Base-by-base conservation (phyloP, 148 eudicot genomes). In the Diospyros kaki region DNA sequence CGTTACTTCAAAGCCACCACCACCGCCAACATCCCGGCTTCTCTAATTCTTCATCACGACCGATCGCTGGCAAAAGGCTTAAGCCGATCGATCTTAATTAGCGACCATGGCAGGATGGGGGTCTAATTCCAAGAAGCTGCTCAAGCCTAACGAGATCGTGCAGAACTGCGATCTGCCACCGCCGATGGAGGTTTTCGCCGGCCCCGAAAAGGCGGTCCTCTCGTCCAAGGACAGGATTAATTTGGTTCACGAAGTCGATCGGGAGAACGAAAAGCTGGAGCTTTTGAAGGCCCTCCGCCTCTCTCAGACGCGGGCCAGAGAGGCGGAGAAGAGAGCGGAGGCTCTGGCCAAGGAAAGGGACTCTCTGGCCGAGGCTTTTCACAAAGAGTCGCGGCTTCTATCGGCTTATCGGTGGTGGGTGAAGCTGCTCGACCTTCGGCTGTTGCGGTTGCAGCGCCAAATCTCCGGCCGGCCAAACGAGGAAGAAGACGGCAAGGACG, bases 281-380 rank as follows among this genome's bases (percentile, higher is more conserved):
- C 61, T 90, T 54, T 73, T 86, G 76, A 90, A 83, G 77, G 94
- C 91, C 2, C 52, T 90, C 44, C 53, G 87, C 50, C 53, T 86
- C 72, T 90, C 92, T 1, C 94, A 90, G 63, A 88, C 92, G 3
- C 83, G 90, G 54, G 91, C 94, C 2, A 81, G 91, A 63, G 92
- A 88, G 59, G 92, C 94, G 0, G 94, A 88, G 76, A 83, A 77
- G 43, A 86, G 76, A 56, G 73, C 63, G 38, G 79, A 73, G 1
- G 62, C 52, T 0, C 58, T 88, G 17, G 54, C 10, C 0, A 78
- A 78, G 58, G 94, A 90, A 45, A 86, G 62, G 62, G 89, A 88
- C 8, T 40, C 40, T 43, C 62, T 88, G 28, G 54, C 71, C 14
- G 8, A 60, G 18, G 85, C 83, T 17, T 52, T 86, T 41, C 11